Conservation (phyloP, 805 yeast species). For the Zygosaccharomyces rouxii region DNA sequence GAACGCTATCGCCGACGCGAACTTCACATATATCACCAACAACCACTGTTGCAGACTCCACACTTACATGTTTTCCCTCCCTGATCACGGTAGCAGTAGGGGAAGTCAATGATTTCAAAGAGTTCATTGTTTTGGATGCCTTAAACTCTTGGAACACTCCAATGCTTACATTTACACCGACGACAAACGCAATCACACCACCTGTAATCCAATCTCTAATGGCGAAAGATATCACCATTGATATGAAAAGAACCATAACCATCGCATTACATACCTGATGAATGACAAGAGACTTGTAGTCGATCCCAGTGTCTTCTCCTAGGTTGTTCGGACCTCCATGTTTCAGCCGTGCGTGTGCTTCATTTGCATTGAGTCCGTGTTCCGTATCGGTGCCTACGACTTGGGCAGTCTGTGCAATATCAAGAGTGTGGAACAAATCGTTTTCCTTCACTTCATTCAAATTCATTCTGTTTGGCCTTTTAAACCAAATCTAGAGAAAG, state of each 20-base stretch:
- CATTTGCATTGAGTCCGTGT: slow-evolving; percentile 58
- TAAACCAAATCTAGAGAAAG: background rate
- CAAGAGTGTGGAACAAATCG: slow-evolving; percentile 45
- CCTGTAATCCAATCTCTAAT: slow-evolving; percentile 96
- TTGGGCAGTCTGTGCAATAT: slow-evolving; percentile 56
- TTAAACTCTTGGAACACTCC: slow-evolving; percentile 96
- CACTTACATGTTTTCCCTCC: slow-evolving; percentile 64
- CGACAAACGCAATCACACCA: slow-evolving; percentile 83
- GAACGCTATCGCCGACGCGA: slow-evolving; percentile 89
- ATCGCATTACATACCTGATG: slow-evolving; percentile 90
- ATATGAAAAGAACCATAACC: slow-evolving; percentile 80
- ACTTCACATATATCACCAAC: slow-evolving; percentile 94
- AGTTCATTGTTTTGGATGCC: slow-evolving; percentile 90
- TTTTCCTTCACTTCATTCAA: slow-evolving; percentile 7
- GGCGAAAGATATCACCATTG: slow-evolving; percentile 78
- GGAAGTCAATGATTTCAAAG: slow-evolving; percentile 86
- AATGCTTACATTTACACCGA: slow-evolving; percentile 84
- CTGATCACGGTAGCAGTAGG: slow-evolving; percentile 89
- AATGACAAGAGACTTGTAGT: slow-evolving; percentile 63
- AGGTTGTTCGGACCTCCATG: slow-evolving; percentile 79
- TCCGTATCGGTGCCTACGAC: slow-evolving; percentile 57
- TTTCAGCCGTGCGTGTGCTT: slow-evolving; percentile 63
- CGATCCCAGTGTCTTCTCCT: slow-evolving; percentile 69
- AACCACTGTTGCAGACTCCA: slow-evolving; percentile 77
- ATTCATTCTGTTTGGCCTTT: slow-evolving; percentile 6